Base-by-base conservation (phyloP, 2,329 filamentous ascomycete genomes). In the Alternaria gansuensis region DNA sequence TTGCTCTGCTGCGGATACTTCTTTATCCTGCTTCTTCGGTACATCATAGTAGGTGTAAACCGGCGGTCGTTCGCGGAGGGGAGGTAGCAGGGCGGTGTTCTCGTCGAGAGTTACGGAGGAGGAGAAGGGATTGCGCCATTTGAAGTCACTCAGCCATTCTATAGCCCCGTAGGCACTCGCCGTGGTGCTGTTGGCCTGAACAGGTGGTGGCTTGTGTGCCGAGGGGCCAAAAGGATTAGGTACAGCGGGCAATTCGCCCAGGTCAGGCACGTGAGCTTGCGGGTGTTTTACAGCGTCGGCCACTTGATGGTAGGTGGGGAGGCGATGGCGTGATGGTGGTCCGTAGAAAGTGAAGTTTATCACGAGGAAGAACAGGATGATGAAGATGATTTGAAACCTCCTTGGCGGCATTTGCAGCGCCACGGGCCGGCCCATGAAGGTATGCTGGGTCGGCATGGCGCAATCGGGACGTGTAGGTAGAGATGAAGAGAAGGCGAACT, bases 1-100 rank as follows among this genome's bases (percentile, higher is more conserved):
- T 71, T 89, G 89, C 75, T 97, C 91, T 4, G 91, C 90, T 59
- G 90, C 85, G 67, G 86, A 86, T 50, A 86, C 84, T 17, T 85
- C 84, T 48, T 85, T 82, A 31, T 90, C 85, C 76, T 89, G 89
- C 69, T 83, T 83, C 60, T 82, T 76, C 4, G 85, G 87, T 10
- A 86, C 81, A 71, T 97, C 92, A 75, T 96, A 97, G 78, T 94
- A 98, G 64, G 93, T 97, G 79, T 97, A 98, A 54, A 98, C 88
- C 1, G 88, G 84, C 24, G 90, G 88, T 23, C 94, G 86, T 31
- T 85, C 81, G 45, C 77, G 79, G 28, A 96, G 81, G 3, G 91
- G 91, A 45, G 95, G 95, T 3, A 98, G 87, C 54, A 98, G 85
- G 7, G 90, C 89, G 53, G 92, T 85, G 71, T 90, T 90, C 75